A percentile compares a stretch with the other conserved stretches of the same genome.
Evolutionary conservation across 371 early-diverging fungal genomes (phyloP).

Genomic region (Circinella umbellata): DNA sequence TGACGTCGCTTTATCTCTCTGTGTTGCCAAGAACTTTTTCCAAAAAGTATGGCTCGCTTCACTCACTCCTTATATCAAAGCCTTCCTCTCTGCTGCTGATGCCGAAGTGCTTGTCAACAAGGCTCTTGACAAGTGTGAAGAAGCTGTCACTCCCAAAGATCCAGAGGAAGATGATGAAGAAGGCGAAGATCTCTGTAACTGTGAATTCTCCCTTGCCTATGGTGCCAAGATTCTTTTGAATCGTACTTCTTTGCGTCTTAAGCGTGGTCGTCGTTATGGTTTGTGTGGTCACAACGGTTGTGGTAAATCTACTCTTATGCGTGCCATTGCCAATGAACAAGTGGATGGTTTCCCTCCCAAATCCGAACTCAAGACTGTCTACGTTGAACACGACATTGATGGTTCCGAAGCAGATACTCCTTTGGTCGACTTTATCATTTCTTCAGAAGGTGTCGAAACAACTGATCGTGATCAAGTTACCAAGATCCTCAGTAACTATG

Average conservation of each 20-base stretch:
- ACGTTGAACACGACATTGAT: slow-evolving; percentile 81
- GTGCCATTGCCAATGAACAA: slow-evolving; percentile 77
- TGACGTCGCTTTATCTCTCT: slow-evolving; percentile 46
- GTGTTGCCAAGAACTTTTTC: slow-evolving; percentile 46
- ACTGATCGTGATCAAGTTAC: slow-evolving; percentile 57
- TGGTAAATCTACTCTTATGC: slow-evolving; percentile 90
- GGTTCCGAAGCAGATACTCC: slow-evolving; percentile 72
- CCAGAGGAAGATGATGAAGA: slow-evolving; percentile 66
- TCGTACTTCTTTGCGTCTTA: slow-evolving; percentile 73
- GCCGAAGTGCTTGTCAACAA: slow-evolving; percentile 23
- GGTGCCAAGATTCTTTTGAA: slow-evolving; percentile 85
- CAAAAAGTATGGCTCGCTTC: slow-evolving; percentile 36
- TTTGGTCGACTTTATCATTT: slow-evolving; percentile 73
- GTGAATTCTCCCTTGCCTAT: slow-evolving; percentile 81
- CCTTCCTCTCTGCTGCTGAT: slow-evolving; percentile 50
- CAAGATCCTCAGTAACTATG: slow-evolving; percentile 65
- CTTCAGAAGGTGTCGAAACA: slow-evolving; percentile 57
- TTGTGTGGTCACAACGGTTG: slow-evolving; percentile 87
- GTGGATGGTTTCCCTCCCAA: slow-evolving; percentile 80
- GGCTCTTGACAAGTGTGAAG: slow-evolving; percentile 47
- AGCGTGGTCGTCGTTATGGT: slow-evolving; percentile 83
- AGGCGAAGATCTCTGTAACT: slow-evolving; percentile 79
- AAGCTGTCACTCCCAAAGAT: slow-evolving; percentile 43
- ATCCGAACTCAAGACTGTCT: slow-evolving; percentile 70
- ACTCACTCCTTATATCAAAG: slow-evolving; percentile 59